Conservation (phyloP, 2,329 filamentous ascomycete species). For the Knufia fluminis region DNA sequence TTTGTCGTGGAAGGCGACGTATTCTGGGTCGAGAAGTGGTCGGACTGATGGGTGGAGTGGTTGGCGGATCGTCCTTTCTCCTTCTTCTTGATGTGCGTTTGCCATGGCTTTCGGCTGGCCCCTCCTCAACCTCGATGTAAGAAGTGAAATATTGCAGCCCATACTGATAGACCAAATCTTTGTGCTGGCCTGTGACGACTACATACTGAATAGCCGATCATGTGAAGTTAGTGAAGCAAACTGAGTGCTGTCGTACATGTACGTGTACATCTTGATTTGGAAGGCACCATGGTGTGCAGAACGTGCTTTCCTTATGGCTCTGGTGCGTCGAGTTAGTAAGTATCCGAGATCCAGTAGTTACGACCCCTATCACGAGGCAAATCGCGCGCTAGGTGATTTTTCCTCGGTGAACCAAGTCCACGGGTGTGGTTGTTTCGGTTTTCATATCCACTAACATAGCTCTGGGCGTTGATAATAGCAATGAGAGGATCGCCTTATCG, state of each 20-base stretch:
- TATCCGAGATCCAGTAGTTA: too few species aligned
- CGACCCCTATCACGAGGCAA: too few species aligned
- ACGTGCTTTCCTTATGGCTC: too few species aligned
- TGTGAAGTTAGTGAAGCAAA: too few species aligned
- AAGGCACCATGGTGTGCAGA: too few species aligned
- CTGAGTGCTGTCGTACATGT: too few species aligned
- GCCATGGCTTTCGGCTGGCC: not conserved
- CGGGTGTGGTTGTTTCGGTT: too few species aligned
- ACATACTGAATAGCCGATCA: too few species aligned
- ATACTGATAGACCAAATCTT: not conserved
- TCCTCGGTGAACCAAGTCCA: too few species aligned
- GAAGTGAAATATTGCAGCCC: not conserved
- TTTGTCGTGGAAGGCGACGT: slow-evolving; percentile 44
- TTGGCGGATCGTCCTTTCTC: slow-evolving; percentile 10
- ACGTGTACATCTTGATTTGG: too few species aligned
- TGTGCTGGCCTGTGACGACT: not conserved
- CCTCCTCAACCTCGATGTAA: not conserved
- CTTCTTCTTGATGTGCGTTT: not conserved
- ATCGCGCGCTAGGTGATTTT: too few species aligned
- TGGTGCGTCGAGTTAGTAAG: too few species aligned
- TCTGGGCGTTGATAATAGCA: not conserved
- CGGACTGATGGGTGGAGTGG: slow-evolving; percentile 42
- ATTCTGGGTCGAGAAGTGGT: slow-evolving; percentile 40
- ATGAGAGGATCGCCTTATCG: slow-evolving; percentile 1
- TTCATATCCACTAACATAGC: not conserved